Base-by-base conservation (phyloP, 2,329 filamentous ascomycete species). In the Verticillium isaacii region DNA sequence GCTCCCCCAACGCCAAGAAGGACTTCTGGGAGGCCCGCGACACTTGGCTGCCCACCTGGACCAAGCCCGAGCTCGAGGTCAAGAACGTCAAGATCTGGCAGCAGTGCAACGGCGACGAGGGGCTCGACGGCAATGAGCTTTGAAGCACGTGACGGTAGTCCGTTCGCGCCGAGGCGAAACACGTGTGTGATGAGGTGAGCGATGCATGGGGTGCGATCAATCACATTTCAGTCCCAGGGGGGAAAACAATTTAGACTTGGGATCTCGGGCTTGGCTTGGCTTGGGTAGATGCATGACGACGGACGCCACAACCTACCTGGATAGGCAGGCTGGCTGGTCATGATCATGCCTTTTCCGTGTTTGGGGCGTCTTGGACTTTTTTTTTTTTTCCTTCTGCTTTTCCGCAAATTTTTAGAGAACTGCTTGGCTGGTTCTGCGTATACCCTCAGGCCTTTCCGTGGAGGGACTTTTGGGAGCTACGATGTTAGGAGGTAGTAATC, bases 21-120 rank as follows among this genome's bases (percentile, higher is more conserved):
- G 90, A 94, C 71, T 96, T 96, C 73, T 95, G 90, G 90, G 78
- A 88, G 19, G 82, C 86, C 0, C 82, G 83, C 56, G 78, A 86
- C 60, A 66, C 78, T 32, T 94, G 91, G 90, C 76, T 82, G 55
- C 85, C 88, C 5, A 92, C 90, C 0, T 93, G 91, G 91, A 83
- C 82, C 62, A 78, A 82, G 66, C 88, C 87, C 1, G 81, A 86
- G 69, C 83, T 93, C 81, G 81, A 89, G 71, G 77, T 94, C 32
- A 87, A 84, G 72, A 87, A 84, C 66, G 89, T 94, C 25, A 79
- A 85, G 64, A 91, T 92, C 80, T 83, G 82, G 85, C 85, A 89
- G 73, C 87, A 91, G 72, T 89, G 86, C 68, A 84, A 89, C 66
- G 86, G 85, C 1, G 72, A 82, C 59, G 85, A 88, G 71, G 77